Conservation (phyloP, 2,329 filamentous ascomycete species). For the Arthroderma uncinatum region DNA sequence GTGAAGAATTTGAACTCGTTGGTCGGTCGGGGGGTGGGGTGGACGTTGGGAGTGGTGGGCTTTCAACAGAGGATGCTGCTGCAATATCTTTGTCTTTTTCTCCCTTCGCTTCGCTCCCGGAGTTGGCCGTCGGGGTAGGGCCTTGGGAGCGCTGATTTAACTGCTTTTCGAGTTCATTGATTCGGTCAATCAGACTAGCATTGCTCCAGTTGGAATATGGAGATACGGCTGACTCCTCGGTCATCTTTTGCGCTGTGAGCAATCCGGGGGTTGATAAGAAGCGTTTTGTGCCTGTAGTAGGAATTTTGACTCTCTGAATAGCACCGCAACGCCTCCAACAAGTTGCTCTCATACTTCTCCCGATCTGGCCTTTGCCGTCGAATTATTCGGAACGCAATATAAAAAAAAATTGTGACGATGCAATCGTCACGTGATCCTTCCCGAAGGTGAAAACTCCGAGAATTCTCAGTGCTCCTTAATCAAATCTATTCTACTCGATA, state of each 20-base stretch:
- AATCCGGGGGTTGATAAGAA: background rate
- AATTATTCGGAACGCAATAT: too few species aligned
- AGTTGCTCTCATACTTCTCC: background rate
- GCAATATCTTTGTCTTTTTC: background rate
- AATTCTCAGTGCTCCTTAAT: too few species aligned
- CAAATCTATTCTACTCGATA: too few species aligned
- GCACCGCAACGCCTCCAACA: background rate
- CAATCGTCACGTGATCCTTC: too few species aligned
- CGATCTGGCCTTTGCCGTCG: too few species aligned
- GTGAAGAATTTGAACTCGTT: constrained; percentile 20
- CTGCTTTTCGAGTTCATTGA: constrained; percentile 56
- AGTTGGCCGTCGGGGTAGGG: constrained; percentile 23
- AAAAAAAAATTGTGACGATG: too few species aligned
- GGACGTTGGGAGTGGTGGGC: too few species aligned
- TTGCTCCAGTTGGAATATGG: constrained; percentile 51
- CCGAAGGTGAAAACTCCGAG: too few species aligned
- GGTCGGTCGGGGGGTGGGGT: constrained; percentile 10
- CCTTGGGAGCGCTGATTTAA: constrained; percentile 36
- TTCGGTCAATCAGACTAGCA: constrained; percentile 55
- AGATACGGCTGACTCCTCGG: constrained; percentile 30
- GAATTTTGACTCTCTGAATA: background rate
- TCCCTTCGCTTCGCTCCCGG: constrained; percentile 18
- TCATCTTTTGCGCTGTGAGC: background rate
- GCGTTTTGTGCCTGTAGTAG: background rate
- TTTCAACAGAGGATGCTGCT: too few species aligned